Percentiles rank a stretch among this genome's conserved stretches.
These are phyloP conservation scores for Aspergillus avenaceus DNA, from an alignment of 495 filamentous ascomycete genomes.

Conservation along the genomic window DNA sequence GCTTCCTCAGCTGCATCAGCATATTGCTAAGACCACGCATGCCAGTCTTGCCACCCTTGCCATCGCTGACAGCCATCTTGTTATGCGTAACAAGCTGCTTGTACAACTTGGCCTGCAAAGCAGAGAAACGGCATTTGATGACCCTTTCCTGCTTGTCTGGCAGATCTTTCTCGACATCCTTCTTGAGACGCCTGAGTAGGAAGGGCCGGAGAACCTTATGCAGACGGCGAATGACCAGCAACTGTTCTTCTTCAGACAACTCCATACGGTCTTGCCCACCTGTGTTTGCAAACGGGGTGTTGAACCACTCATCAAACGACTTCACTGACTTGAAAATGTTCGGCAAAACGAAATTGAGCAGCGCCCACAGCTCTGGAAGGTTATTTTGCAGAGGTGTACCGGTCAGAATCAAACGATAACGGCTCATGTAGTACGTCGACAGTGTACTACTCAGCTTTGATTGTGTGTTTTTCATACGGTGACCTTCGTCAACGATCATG, in stretches of 20 bases:
- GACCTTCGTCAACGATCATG: slow-evolving; percentile 99
- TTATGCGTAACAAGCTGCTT: slow-evolving; percentile 95
- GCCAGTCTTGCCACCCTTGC: slow-evolving; percentile 91
- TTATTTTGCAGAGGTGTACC: slow-evolving; percentile 98
- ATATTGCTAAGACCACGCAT: slow-evolving; percentile 97
- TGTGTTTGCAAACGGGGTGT: slow-evolving; percentile 97
- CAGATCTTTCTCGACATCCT: slow-evolving; percentile 97
- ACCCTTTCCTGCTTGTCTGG: slow-evolving; percentile 98
- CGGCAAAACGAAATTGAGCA: slow-evolving; percentile 96
- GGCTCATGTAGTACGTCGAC: slow-evolving; percentile 88
- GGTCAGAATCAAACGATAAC: slow-evolving; percentile 93
- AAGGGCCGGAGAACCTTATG: slow-evolving; percentile 98
- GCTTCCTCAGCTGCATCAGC: slow-evolving; percentile 98
- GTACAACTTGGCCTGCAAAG: slow-evolving; percentile 88
- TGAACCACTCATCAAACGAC: slow-evolving; percentile 99
- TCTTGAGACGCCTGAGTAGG: slow-evolving; percentile 96
- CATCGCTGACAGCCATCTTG: slow-evolving; percentile 88
- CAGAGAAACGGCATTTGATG: slow-evolving; percentile 97
- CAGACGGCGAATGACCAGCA: slow-evolving; percentile 95
- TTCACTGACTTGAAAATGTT: slow-evolving; percentile 99
- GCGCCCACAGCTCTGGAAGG: slow-evolving; percentile 89
- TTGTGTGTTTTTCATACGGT: slow-evolving; percentile 98
- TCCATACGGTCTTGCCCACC: slow-evolving; percentile 98
- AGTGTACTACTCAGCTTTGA: slow-evolving; percentile 95
- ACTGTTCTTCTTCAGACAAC: slow-evolving; percentile 96